These are phyloP conservation scores for Arthrobotrys megalospora DNA, from an alignment of 2,329 filamentous ascomycete species.

Conservation along the genomic window DNA sequence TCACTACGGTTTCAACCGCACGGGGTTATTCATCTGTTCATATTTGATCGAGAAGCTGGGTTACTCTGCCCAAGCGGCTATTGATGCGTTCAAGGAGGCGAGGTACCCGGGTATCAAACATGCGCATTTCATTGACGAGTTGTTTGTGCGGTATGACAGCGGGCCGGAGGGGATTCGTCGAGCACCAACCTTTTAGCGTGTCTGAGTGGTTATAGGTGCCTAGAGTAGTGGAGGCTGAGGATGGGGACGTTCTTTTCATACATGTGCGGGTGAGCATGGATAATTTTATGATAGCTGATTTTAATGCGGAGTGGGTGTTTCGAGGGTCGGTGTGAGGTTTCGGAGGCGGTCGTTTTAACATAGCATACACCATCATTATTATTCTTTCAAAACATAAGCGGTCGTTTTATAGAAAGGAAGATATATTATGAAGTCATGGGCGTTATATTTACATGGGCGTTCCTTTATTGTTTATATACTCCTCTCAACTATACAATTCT, in stretches of 20 bases:
- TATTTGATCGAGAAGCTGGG: conserved; percentile 88
- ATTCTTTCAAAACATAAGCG: conserved; percentile 6
- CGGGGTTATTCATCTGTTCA: conserved; percentile 89
- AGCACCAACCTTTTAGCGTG: conserved; percentile 66
- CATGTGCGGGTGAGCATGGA: conserved; percentile 27
- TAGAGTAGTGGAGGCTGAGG: background rate
- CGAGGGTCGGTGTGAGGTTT: background rate
- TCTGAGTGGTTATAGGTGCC: background rate
- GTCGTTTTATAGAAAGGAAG: conserved; percentile 21
- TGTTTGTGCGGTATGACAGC: conserved; percentile 82
- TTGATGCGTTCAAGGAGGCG: conserved; percentile 81
- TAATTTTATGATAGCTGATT: conserved; percentile 10
- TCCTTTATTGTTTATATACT: background rate
- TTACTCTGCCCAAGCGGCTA: conserved; percentile 80
- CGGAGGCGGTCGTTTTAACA: conserved; percentile 1
- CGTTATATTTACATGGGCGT: background rate
- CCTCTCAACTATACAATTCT: background rate
- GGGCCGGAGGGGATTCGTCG: conserved; percentile 68
- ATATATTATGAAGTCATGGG: conserved; percentile 22
- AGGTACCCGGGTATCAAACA: conserved; percentile 89
- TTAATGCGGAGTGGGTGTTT: background rate
- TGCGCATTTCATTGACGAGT: conserved; percentile 85
- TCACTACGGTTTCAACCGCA: conserved; percentile 96
- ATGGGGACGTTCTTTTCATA: conserved; percentile 12
- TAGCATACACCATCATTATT: background rate